Evolutionary conservation across 2,329 filamentous ascomycete species (phyloP), one percentile per base, ranked within the genome.

Genomic region (Alternaria gaisen): DNA sequence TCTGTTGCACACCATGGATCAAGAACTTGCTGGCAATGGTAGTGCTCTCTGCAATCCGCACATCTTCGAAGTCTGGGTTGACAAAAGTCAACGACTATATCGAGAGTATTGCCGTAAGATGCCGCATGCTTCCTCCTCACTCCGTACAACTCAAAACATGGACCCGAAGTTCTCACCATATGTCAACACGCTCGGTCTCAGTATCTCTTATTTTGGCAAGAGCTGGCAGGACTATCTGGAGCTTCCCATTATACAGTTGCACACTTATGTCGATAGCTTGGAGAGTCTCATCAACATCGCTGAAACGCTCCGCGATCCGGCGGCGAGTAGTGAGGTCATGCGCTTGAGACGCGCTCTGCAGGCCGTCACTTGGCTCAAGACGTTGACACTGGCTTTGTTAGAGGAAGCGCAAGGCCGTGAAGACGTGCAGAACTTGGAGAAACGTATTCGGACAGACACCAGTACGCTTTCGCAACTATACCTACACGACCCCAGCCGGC

Each of bases 211-310:
- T 50, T 68, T 65, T 56, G 69, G 67, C 5, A 75, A 67, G 54
- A 61, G 58, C n/a, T 75, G 73, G 72, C 66, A 73, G 56, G 70
- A 76, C 18, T 73, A 71, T 52, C 42, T 76, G 4, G 58, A 43
- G 20, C 48, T 75, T 43, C 75, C 75, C 0, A 30, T 69, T 11
- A 26, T 56, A 11, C 72, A 76, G 34, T 56, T 77, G 4, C 61
- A 72, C 32, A 32, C 65, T 1, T 75, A 72, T 42, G 44, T 66
- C 14, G 58, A 64, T 9, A 69, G 51, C 9, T 32, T 74, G 4
- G 52, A 64, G 20, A 63, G 52, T 16, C 58, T 76, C 5, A 26
- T 65, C 12, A 46, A 54, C 11, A 41, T 66, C 3, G 62, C 58
- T 9, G 46, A 56, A 11, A 46, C 48, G 1, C 22, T 64, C 9